Evolutionary conservation across 306 rosid species (phyloP), one percentile per base, ranked within the genome.

Genomic region (Cucumis hystrix): DNA sequence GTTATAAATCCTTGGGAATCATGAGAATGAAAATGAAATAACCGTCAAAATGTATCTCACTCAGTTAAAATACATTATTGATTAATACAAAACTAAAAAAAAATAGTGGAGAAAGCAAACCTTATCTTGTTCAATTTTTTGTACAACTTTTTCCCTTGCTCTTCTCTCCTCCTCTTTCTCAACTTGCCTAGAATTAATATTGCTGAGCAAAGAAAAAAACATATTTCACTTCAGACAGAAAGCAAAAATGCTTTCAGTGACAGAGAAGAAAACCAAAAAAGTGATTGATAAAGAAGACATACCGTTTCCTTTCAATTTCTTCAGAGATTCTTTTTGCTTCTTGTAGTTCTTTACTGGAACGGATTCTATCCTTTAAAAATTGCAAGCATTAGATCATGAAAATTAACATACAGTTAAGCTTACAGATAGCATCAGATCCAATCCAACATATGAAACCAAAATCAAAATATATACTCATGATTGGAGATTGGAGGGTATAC

Each of bases 101-200:
- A 41, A 2, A n/a, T 21, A 56, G 35, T 11, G 37, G 35, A 21
- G n/a, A 68, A 43, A 71, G 33, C 65, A 60, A 79, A 94, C 98
- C 98, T 90, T 94, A 80, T 94, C 96, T 72, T 90, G 97, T 72
- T 90, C 87, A 59, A 94, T 85, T 84, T 87, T 90, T 83, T 71
- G 73, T 17, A 84, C 74, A 66, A 90, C 85, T 68, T 45, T 86
- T 43, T 82, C 86, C 78, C 91, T 86, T 69, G 97, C 97, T 81
- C 84, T 88, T 82, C 85, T 87, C 86, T 88, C 91, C 76, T 91
- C 98, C 79, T 87, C 85, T 79, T 85, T 90, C 87, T 90, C 97
- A 39, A 86, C 85, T 84, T 90, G 85, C 78, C 57, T 72, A 23
- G 81, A 81, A 28, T 86, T 52, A 60, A 86, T 59, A 71, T 81